phyloP scores from a whole-genome alignment of 345 rosid genomes.

The Bretschneidera sinensis region DNA sequence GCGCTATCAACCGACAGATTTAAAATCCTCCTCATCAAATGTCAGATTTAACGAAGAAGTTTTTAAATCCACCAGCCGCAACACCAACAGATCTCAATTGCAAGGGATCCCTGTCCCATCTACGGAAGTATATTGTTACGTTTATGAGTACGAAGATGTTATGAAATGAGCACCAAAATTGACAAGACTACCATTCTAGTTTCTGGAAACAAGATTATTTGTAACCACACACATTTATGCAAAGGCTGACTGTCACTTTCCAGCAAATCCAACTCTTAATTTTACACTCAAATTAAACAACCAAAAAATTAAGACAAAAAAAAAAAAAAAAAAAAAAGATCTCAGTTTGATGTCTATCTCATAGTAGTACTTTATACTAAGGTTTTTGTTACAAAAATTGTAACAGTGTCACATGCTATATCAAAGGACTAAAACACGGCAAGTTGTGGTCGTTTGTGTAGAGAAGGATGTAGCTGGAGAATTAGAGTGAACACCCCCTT shows the following conservation, averaged over 20 bases:
- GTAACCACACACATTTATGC: slow-evolving; percentile 18
- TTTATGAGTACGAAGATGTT: too few relatives aligned
- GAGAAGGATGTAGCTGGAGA: slow-evolving; percentile 74
- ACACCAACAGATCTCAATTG: too few relatives aligned
- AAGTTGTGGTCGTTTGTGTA: slow-evolving; percentile 51
- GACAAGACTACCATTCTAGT: neutral
- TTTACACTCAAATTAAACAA: slow-evolving; percentile 5
- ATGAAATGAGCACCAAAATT: too few relatives aligned
- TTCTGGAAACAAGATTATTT: slow-evolving; percentile 7
- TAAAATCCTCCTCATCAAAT: too few relatives aligned
- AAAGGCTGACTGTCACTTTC: slow-evolving; percentile 12
- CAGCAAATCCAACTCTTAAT: neutral
- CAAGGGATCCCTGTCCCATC: too few relatives aligned
- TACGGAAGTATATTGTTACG: too few relatives aligned
- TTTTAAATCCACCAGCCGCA: too few relatives aligned
- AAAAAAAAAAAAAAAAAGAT: too few relatives aligned
- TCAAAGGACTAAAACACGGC: slow-evolving; percentile 26
- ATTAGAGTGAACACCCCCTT: slow-evolving; percentile 34
- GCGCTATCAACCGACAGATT: too few relatives aligned
- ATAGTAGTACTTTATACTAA: slow-evolving; percentile 4
- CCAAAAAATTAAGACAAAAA: neutral
- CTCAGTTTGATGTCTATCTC: slow-evolving; percentile 5
- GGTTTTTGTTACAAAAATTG: slow-evolving; percentile 34
- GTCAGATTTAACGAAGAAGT: too few relatives aligned
- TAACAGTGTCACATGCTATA: slow-evolving; percentile 16